Percentiles rank a stretch among this genome's conserved stretches.
Evolutionary conservation across 2,329 filamentous ascomycete species (phyloP).

Genomic region (Rutstroemia sydowiana): DNA sequence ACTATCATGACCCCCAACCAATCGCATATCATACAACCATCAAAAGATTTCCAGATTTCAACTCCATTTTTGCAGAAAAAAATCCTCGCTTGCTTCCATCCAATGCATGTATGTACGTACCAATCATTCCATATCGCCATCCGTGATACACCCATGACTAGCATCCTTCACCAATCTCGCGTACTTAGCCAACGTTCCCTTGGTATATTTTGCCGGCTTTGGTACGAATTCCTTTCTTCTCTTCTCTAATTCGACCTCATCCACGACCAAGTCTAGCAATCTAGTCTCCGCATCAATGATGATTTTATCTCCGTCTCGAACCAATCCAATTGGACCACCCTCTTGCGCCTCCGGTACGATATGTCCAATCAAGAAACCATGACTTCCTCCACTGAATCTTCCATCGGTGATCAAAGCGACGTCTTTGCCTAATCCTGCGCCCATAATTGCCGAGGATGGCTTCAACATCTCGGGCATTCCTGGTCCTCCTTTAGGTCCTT

Average conservation of each 20-base stretch:
- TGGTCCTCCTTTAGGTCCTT: conserved; percentile 65
- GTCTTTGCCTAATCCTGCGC: conserved; percentile 60
- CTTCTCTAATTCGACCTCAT: conserved; percentile 33
- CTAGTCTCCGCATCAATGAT: conserved; percentile 52
- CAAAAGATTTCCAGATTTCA: too few species aligned
- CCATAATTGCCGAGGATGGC: conserved; percentile 66
- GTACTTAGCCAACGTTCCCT: conserved; percentile 54
- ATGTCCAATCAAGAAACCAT: conserved; percentile 56
- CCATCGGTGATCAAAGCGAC: conserved; percentile 68
- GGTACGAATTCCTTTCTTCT: conserved; percentile 44
- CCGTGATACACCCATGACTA: conserved; percentile 52
- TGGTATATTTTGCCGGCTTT: conserved; percentile 48
- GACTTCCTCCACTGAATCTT: conserved; percentile 49
- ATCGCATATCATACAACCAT: too few species aligned
- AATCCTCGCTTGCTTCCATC: conserved; percentile 10
- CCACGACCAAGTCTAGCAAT: conserved; percentile 44
- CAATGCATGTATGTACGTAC: not conserved
- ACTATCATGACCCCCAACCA: too few species aligned
- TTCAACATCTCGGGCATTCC: conserved; percentile 73
- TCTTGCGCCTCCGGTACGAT: conserved; percentile 55
- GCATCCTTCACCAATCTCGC: conserved; percentile 47
- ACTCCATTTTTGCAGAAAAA: too few species aligned
- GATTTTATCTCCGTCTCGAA: conserved; percentile 50
- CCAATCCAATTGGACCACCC: conserved; percentile 51
- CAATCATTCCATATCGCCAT: conserved; percentile 29